Evolutionary conservation across 495 filamentous ascomycete species (phyloP), one percentile per base, ranked within the genome.

Genomic region (Penicillium pulvis): DNA sequence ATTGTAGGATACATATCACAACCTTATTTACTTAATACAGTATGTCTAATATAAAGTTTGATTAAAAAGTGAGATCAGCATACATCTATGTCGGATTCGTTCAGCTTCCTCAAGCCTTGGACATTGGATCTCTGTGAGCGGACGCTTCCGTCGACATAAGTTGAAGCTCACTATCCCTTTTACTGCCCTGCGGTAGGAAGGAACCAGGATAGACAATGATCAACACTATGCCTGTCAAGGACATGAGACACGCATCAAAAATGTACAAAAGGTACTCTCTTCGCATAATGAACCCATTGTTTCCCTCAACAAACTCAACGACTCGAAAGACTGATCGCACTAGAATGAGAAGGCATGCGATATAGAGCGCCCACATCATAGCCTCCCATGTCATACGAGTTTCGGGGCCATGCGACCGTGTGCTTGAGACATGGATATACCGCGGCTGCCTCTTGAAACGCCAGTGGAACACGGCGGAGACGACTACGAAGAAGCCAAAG

Each of bases 191-290:
- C 3, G 43, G 10, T 10, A 62, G 39, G n/a, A 62, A 50, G 8
- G 43, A 51, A 10, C 59, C 55, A 0, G 59, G 59, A 31, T 58
- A 54, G 6, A 50, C 39, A 9, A 62, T 14, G 3, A 41, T 6
- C 35, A 62, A 24, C 17, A 58, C 51, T 35, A 53, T 43, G 6
- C 52, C 47, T 16, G 78, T 79, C 2, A 63, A 8, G 16, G 79
- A 50, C 85, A 90, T 89, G 26, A 84, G 66, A 35, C 75, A 49
- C 36, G 76, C 71, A 60, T 90, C 87, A 55, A 88, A 88, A 14
- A 87, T 65, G 60, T 87, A 89, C 50, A 88, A 58, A 51, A 81
- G 76, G 66, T 77, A 78, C 69, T 89, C 87, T 56, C 80, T 76
- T 7, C 51, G 61, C 57, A 87, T 64, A 24, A 82, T 62, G 53